Evolutionary conservation across 1,139 yeast genomes (phyloP).

Genomic region (Blastobotrys serpentis): DNA sequence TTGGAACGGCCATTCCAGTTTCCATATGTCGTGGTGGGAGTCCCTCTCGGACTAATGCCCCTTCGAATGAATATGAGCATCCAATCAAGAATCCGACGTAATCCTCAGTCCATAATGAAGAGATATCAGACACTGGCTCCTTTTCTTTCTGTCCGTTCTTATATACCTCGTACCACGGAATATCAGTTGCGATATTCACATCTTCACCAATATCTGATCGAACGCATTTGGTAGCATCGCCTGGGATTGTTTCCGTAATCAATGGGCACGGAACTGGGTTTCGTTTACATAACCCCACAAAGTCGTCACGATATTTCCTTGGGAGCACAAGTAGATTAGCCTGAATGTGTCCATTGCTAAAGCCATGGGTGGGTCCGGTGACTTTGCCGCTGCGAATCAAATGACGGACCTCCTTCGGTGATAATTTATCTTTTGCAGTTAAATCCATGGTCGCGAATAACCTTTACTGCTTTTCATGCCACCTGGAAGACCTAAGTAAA

Average conservation of each 20-base stretch:
- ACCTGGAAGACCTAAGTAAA: no score
- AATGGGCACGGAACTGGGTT: constrained; percentile 17
- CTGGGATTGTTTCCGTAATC: constrained; percentile 13
- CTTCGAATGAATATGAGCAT: constrained; percentile 16
- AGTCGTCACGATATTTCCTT: constrained; percentile 13
- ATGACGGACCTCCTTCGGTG: constrained; percentile 7
- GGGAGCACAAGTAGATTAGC: constrained; percentile 15
- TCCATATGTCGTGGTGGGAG: constrained; percentile 12
- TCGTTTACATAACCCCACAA: constrained; percentile 14
- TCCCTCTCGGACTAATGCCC: constrained; percentile 10
- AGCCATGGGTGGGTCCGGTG: constrained; percentile 15
- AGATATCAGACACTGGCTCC: constrained; percentile 12
- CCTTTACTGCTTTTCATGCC: no score
- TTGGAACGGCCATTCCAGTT: constrained; percentile 14
- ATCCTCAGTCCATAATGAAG: constrained; percentile 13
- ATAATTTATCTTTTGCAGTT: background rate
- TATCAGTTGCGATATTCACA: constrained; percentile 15
- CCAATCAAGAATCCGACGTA: constrained; percentile 14
- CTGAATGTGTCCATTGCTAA: constrained; percentile 9
- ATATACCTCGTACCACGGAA: constrained; percentile 16
- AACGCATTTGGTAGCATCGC: constrained; percentile 11
- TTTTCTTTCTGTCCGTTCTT: constrained; percentile 1
- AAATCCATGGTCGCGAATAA: no score
- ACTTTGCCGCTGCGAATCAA: constrained; percentile 9
- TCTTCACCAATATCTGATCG: constrained; percentile 8